Conservation (phyloP, 2,329 filamentous ascomycete genomes). For the Cordyceps javanica region DNA sequence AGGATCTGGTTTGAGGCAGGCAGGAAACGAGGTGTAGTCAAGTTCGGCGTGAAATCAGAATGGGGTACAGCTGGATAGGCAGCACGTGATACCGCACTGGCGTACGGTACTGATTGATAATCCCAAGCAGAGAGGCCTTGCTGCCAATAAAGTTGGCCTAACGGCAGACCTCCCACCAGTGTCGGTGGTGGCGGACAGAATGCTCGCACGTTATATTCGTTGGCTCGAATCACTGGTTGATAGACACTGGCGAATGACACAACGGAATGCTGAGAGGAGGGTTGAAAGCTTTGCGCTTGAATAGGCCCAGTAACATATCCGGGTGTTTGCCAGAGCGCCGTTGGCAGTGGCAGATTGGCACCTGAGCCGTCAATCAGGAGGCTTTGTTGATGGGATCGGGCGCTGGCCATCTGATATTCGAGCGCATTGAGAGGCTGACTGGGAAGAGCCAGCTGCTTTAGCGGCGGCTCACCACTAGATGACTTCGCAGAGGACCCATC, state of each 20-base stretch:
- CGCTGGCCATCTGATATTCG: neutral
- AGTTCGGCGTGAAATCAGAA: neutral
- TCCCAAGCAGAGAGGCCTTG: neutral
- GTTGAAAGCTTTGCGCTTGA: neutral
- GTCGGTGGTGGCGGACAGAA: slow-evolving; percentile 31
- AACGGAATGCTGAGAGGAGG: neutral
- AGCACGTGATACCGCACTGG: neutral
- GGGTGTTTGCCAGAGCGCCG: neutral
- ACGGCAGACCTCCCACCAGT: slow-evolving; percentile 24
- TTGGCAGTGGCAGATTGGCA: neutral
- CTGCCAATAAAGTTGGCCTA: slow-evolving; percentile 25
- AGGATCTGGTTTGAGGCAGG: neutral
- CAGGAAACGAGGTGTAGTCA: neutral
- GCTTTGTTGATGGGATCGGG: neutral
- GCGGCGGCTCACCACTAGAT: slow-evolving; percentile 65
- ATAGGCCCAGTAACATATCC: neutral
- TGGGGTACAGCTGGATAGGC: neutral
- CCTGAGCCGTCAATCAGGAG: neutral
- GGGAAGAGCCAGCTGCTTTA: slow-evolving; percentile 78
- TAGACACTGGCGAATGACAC: slow-evolving; percentile 15
- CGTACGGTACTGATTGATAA: neutral
- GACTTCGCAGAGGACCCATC: slow-evolving; percentile 75
- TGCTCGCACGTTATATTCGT: slow-evolving; percentile 32
- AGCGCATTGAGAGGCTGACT: slow-evolving; percentile 22
- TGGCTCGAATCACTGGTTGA: slow-evolving; percentile 29